Evolutionary conservation across 2,329 filamentous ascomycete genomes (phyloP), one percentile per base, ranked within the genome.

Genomic region (Verticillium tricorpus): DNA sequence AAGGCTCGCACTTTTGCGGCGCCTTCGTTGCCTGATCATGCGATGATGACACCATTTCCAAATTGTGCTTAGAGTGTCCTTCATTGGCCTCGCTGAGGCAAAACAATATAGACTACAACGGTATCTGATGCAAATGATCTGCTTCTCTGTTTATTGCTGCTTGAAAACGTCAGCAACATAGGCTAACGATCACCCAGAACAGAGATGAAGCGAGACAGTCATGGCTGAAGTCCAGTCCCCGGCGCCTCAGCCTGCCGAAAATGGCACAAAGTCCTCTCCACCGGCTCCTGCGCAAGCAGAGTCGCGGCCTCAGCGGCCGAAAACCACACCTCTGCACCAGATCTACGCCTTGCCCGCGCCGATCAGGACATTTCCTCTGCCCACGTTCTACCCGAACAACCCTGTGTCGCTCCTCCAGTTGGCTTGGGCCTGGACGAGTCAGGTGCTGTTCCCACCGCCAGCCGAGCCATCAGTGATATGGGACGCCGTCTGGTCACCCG

Each of bases 91-190:
- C 83, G 67, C 77, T 89, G 87, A 82, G 78, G 77, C 85, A 79
- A 82, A 80, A 80, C 83, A 83, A 72, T 86, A 88, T 89, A 90
- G 91, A 95, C 91, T 95, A 95, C 91, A 94, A 95, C 91, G 91
- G 91, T 95, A 95, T 95, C 91, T 95, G 91, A 95, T 85, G 81
- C 72, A 59, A 62, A 69, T 8, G 45, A 50, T 50, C 61, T 66
- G 61, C 28, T 60, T 59, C 58, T 63, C 64, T 67, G 67, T 60
- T 59, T 60, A 60, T 62, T 57, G 35, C 54, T 22, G 22, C 39
- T 22, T 15, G 17, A 25, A 37, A 25, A 9, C 40, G 34, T 60
- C 7, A 40, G 54, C 57, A 25, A 28, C 31, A 55, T 31, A 40
- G 60, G 60, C 62, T 68, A 69, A 65, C 65, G 66, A 57, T 31